Evolutionary conservation across 2,329 filamentous ascomycete species (phyloP).

Genomic region (Scedosporium apiospermum): DNA sequence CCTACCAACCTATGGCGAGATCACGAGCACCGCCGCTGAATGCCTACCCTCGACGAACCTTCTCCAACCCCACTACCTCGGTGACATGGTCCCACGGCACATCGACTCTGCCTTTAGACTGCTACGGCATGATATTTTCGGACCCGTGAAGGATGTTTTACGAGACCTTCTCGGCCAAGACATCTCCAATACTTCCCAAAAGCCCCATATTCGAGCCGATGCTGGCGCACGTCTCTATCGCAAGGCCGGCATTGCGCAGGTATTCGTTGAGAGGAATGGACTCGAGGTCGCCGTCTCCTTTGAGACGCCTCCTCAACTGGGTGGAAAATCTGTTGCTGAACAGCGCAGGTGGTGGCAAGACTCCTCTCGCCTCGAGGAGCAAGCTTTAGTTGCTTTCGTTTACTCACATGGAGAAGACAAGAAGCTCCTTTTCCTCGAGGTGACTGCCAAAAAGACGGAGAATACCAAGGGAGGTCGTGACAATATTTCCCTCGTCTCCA

Average conservation of each 20-base stretch:
- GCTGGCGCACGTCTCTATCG: background rate
- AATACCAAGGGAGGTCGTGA: background rate
- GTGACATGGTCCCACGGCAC: constrained; percentile 34
- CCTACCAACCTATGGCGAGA: constrained; percentile 56
- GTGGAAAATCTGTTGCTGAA: background rate
- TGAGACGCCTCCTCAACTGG: background rate
- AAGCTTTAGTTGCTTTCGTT: background rate
- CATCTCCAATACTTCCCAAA: constrained; percentile 32
- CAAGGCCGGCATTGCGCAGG: background rate
- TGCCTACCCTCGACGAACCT: constrained; percentile 47
- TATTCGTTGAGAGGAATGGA: background rate
- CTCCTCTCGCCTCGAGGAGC: background rate
- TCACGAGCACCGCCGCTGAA: constrained; percentile 34
- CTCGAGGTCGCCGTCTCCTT: background rate
- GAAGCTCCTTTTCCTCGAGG: background rate
- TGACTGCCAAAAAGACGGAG: background rate
- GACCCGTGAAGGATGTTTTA: constrained; percentile 37
- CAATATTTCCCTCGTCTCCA: background rate
- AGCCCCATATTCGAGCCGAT: background rate
- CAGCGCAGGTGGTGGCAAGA: background rate
- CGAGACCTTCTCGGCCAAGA: background rate
- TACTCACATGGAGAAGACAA: background rate
- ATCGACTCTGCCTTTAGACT: constrained; percentile 65
- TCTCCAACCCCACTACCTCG: constrained; percentile 20
- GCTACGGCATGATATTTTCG: constrained; percentile 61